Base-by-base conservation (phyloP, 805 yeast genomes). In the Candida multigemmis region DNA sequence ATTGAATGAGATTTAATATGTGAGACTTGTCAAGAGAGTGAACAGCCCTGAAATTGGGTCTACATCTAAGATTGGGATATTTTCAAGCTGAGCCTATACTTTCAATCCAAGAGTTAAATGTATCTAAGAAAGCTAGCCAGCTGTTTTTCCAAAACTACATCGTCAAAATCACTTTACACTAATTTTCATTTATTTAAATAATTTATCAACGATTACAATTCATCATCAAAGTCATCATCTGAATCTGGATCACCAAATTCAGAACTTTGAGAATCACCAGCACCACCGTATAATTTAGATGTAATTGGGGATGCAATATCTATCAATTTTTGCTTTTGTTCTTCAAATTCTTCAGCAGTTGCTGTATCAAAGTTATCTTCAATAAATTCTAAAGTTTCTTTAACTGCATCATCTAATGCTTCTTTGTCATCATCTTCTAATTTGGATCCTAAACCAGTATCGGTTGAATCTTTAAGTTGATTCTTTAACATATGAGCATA, bases 361-460 rank as follows among this genome's bases (percentile, higher is more conserved):
- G 96, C 96, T 36, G 82, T 65, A 32, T 84, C 93, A 46, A 68
- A 75, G 60, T 82, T 60, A 22, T 50, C 95, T 45, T 85, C 94
- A 45, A 91, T 63, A 79, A 89, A 84, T 55, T 79, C 93, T 40
- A 80, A 60, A 24, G 84, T 74, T 56, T 91, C 98, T 53, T 76
- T 74, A 44, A 85, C 64, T 30, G 96, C 95, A 47, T 87, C 96
- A 40, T 69, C 60, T 45, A 89, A 65, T 41, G 89, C 70, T 65
- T 85, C 94, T 66, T 81, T 82, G 60, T 89, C 97, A 33, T 85
- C 95, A 47, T 79, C 94, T 30, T 74, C 83, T 45, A 91, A 62
- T 65, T 83, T 80, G 40, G 77, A 69, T 29, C 86, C 93, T 40
- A 83, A 69, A 13, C 62, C 62, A 31, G 53, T 53, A 31, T 56